Evolutionary conservation across 305 asterid genomes (phyloP).

Genomic region (Fraxinus nigra): DNA sequence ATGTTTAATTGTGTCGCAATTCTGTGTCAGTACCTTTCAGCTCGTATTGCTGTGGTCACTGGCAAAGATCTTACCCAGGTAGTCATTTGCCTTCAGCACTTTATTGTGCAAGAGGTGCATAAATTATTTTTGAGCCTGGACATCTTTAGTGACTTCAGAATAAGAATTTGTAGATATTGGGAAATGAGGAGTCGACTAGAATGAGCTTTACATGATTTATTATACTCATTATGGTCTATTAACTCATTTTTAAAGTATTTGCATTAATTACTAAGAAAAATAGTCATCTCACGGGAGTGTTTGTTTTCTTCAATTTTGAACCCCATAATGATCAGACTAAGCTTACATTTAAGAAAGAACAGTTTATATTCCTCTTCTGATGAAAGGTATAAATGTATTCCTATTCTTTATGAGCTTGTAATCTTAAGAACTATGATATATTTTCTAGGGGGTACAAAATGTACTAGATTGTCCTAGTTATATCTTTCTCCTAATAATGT

Average conservation of each 20-base stretch:
- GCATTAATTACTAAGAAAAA: slow-evolving; percentile 2
- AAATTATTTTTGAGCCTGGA: background rate
- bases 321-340: background rate
- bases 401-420: slow-evolving; percentile 4
- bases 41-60: slow-evolving; percentile 77
- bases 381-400: background rate
- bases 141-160: background rate
- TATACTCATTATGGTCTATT: background rate
- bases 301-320: slow-evolving; percentile 14
- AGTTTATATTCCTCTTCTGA: background rate
- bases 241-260: slow-evolving; percentile 6
- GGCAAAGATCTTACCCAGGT: slow-evolving; percentile 92
- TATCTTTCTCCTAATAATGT: background rate
- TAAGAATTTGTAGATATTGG: slow-evolving; percentile 4
- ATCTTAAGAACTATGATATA: background rate
- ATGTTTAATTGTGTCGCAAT: slow-evolving; percentile 65
- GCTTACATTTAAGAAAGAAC: background rate
- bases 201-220: background rate
- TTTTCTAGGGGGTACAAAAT: slow-evolving; percentile 19
- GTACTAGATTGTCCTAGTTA: background rate
- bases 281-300: background rate
- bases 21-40: slow-evolving; percentile 84
- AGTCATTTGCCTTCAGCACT: slow-evolving; percentile 17
- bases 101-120: slow-evolving; percentile 15
- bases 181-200: background rate